Base-by-base conservation (phyloP, 2,329 filamentous ascomycete genomes). In the Sclerotiophoma versabilis region DNA sequence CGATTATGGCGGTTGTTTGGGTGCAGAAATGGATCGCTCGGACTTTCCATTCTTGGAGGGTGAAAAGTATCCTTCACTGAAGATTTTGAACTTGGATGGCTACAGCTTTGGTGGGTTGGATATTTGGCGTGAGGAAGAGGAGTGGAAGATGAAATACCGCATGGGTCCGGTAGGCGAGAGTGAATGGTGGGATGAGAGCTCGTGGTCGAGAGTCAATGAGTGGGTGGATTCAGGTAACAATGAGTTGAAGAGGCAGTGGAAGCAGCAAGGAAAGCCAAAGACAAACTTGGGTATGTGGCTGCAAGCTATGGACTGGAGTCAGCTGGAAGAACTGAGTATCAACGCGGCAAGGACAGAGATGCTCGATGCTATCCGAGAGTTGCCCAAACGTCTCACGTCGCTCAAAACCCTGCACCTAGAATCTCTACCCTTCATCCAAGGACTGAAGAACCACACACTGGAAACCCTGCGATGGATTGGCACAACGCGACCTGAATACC, bases 221-320 rank as follows among this genome's bases (percentile, higher is more conserved):
- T 39, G 27, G 20, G 29, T 30, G 20, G 11, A 19, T 14, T 30
- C 8, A n/a, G 11, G 14, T 6, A 47, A 25, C 2, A 17, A 29
- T 19, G 25, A 15, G 3, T 5, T 23, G 19, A 9, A 19, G 2
- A 23, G 5, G 20, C 8, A 26, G 5, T 19, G 8, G 15, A 14
- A 22, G 20, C n/a, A 33, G n/a, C 4, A 14, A 10, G 27, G 33
- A 7, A 32, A 15, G 11, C 4, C 20, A 8, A 30, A 33, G 20
- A 49, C 45, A 4, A 49, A 39, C 11, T 27, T 41, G 14, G 45
- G 33, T n/a, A 19, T 32, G 34, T 39, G 36, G 27, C 20, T 49
- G 4, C 14, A 49, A 4, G 27, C 12, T 4, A 41, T 49, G 45
- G 27, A 39, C 20, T 49, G 36, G 45, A 33, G 22, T 5, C 27